These are phyloP conservation scores for Physcia stellaris DNA, from an alignment of 495 filamentous ascomycete genomes.

Conservation along the genomic window DNA sequence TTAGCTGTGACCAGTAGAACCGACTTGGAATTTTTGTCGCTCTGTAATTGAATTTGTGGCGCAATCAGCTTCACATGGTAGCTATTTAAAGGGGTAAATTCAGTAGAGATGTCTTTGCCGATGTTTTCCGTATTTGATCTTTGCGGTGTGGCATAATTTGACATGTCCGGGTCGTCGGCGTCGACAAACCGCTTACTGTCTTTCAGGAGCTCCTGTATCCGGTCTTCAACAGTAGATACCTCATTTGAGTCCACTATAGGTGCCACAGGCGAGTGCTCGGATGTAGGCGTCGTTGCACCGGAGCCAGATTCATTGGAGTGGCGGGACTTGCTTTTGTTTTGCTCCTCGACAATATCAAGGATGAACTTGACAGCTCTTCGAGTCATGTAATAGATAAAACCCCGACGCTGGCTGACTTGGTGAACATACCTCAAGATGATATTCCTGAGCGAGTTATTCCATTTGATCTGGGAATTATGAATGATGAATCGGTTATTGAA, in stretches of 20 bases:
- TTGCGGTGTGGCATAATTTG: constrained; percentile 16
- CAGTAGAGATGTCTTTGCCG: constrained; percentile 64
- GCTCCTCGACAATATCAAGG: constrained; percentile 90
- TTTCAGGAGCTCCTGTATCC: constrained; percentile 73
- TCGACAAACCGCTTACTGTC: constrained; percentile 75
- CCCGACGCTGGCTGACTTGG: constrained; percentile 88
- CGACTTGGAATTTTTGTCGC: constrained; percentile 90
- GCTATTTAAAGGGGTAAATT: constrained; percentile 84
- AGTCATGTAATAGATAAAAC: constrained; percentile 96
- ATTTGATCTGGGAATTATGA: constrained; percentile 93
- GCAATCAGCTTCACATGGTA: constrained; percentile 92
- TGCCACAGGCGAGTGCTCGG: constrained; percentile 23
- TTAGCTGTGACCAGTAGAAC: constrained; percentile 89
- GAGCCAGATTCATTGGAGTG: background rate
- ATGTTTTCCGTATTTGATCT: constrained; percentile 35
- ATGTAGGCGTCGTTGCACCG: constrained; percentile 17
- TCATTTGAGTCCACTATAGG: constrained; percentile 34
- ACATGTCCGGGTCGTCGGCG: constrained; percentile 44
- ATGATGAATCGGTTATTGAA: constrained; percentile 98
- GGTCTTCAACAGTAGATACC: constrained; percentile 58
- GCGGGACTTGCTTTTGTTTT: constrained; percentile 44
- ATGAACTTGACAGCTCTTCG: constrained; percentile 95
- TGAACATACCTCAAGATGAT: constrained; percentile 96
- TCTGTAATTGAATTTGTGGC: constrained; percentile 93
- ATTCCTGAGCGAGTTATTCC: constrained; percentile 92